These are phyloP conservation scores for Scutellaria baicalensis DNA, from an alignment of 257 asterid species.

Conservation along the genomic window DNA sequence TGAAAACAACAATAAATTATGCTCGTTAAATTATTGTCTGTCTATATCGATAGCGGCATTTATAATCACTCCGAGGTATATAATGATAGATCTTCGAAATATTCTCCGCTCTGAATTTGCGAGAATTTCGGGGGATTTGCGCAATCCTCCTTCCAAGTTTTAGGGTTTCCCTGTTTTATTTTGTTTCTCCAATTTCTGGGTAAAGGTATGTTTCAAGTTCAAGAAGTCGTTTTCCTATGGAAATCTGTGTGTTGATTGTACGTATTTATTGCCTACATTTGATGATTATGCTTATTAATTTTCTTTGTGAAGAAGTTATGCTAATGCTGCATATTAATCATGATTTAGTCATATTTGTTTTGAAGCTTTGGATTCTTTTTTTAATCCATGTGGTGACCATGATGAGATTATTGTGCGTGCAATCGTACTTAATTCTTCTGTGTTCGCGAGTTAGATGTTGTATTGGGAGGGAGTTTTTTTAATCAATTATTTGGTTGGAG, in stretches of 20 bases:
- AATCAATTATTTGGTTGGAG: background rate
- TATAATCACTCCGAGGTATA: background rate
- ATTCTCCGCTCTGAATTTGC: constrained; percentile 38
- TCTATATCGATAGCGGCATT: background rate
- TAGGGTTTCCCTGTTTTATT: constrained; percentile 39
- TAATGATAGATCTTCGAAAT: constrained; percentile 33
- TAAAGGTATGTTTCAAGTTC: constrained; percentile 25
- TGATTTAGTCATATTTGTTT: background rate
- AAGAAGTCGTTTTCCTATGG: background rate
- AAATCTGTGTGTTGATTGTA: constrained; percentile 12
- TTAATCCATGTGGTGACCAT: background rate
- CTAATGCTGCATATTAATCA: constrained; percentile 7
- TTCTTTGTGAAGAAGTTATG: background rate
- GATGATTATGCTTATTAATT: background rate
- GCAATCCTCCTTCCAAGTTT: constrained; percentile 21
- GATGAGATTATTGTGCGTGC: constrained; percentile 6
- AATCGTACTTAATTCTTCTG: background rate
- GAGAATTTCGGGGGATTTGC: constrained; percentile 23
- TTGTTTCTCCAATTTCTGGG: background rate
- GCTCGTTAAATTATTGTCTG: background rate
- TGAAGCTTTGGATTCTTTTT: background rate
- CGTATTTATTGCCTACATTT: constrained; percentile 4
- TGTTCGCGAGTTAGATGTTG: background rate
- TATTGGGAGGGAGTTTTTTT: background rate
- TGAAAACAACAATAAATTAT: background rate